Evolutionary conservation across 2,329 filamentous ascomycete species (phyloP).

Genomic region (Beauveria rudraprayagi): DNA sequence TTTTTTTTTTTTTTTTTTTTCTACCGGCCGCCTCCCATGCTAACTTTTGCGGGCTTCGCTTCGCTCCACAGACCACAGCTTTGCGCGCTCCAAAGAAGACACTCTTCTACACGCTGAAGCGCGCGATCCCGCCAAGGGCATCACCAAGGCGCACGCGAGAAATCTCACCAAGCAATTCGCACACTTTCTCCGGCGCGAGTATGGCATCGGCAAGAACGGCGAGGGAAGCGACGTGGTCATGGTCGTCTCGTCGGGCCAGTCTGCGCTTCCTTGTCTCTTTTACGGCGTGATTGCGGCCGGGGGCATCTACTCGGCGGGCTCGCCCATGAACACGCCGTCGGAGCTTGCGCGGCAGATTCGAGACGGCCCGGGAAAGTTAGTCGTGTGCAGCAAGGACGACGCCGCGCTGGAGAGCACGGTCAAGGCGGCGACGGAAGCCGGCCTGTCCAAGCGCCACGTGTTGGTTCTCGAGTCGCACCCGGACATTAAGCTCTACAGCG

Average conservation of each 20-base stretch:
- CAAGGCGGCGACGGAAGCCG: slow-evolving; percentile 39
- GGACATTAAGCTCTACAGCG: slow-evolving; percentile 19
- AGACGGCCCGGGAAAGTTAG: slow-evolving; percentile 26
- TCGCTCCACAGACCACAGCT: slow-evolving; percentile 23
- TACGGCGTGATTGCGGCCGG: slow-evolving; percentile 51
- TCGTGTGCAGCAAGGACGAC: slow-evolving; percentile 38
- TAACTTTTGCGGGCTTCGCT: not conserved
- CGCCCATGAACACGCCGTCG: slow-evolving; percentile 37
- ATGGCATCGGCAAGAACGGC: slow-evolving; percentile 41
- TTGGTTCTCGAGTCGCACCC: slow-evolving; percentile 39
- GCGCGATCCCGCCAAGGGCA: slow-evolving; percentile 39
- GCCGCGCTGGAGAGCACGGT: slow-evolving; percentile 34
- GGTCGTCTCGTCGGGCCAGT: slow-evolving; percentile 48
- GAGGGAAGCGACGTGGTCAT: slow-evolving; percentile 46
- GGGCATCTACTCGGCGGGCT: slow-evolving; percentile 50
- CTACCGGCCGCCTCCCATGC: not conserved
- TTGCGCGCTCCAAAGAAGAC: slow-evolving; percentile 32
- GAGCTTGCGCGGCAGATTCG: slow-evolving; percentile 41
- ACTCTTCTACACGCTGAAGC: slow-evolving; percentile 51
- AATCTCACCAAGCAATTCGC: slow-evolving; percentile 43
- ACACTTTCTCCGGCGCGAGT: slow-evolving; percentile 44
- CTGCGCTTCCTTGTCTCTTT: slow-evolving; percentile 44
- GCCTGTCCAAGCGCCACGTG: slow-evolving; percentile 37
- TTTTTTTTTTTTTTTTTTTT: too few relatives aligned
- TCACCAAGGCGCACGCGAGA: slow-evolving; percentile 46